Base-by-base conservation (phyloP, 768 basidiomycete genomes). In the Trametes coccinea region DNA sequence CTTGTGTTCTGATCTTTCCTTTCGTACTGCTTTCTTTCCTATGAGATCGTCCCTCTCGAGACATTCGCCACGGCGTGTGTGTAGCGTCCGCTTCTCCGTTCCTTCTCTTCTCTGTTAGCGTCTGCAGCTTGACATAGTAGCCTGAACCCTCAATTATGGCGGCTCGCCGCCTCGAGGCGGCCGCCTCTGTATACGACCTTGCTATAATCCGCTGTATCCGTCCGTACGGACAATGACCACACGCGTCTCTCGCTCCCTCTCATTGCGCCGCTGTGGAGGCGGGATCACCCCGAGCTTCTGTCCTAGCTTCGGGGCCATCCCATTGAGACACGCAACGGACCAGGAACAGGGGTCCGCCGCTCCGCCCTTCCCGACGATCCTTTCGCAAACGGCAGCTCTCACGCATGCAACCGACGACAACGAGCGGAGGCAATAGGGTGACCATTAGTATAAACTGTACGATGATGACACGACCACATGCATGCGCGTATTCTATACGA, bases 351-450 rank as follows among this genome's bases (percentile, higher is more conserved):
- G 10, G 30, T 11, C 3, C 14, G 3, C 44, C 44, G 10, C 34
- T 5, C 34, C 34, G 34, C 10, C 34, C 34, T 37, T 37, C 34
- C 11, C 34, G 34, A 37, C 34, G 34, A 37, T 37, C 34, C 34
- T 6, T 37, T 2, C 22, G 22, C 22, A 22, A 22, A 37, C 11
- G 34, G 34, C 34, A 37, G 41, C 41, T 43, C 41, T 43, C 13
- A 13, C 14, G 13, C 10, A 2, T 2, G 8, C 13, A 7, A 39
- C 39, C 1, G 39, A 39, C 8, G 8, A 39, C 39, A 37, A 2
- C 10, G 61, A 59, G 57, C 10, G 47, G 59, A 64, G 63, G 53
- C 55, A 64, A 44, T 48, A 60, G 59, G 34, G 49, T 64, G 58
- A 52, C 52, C 53, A 64, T 60, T 61, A 60, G 48, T 46, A 48